Evolutionary conservation across 345 rosid species (phyloP), one percentile per base, ranked within the genome.

Genomic region (Eucalyptus erythrocorys): DNA sequence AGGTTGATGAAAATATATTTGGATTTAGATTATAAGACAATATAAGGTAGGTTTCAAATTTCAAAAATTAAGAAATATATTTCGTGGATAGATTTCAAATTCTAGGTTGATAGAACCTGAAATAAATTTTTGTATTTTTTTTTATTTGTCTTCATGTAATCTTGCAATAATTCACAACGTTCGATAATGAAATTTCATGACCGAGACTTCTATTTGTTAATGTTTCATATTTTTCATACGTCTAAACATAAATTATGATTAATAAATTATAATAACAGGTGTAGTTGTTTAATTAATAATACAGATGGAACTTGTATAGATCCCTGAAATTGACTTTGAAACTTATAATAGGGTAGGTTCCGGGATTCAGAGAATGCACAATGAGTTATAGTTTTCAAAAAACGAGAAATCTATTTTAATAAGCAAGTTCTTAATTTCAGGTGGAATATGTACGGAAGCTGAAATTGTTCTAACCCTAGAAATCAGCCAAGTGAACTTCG

Each of bases 61-160:
- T 51, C 26, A 51, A 51, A 51, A 51, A 3, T 51, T 19, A 2
- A 19, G 0, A 51, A 51, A 19, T 51, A 0, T 7, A 51, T 51
- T 51, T 19, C 0, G 0, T 51, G 0, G 0, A 1, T 51, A 19
- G 10, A 51, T 51, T 51, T 19, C 0, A 51, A 0, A 10, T 19
- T 51, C 1, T 7, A 19, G 3, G 1, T 51, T 51, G 21, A 0
- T 19, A 51, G 1, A 51, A 51, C 4, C 0, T 50, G 55, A 50
- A 7, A 50, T 50, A 50, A 1, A 15, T 49, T 1, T 48, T 0
- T 48, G 13, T 49, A 49, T 49, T 2, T 49, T 0, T 48, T 0
- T 16, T 16, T 49, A 50, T 50, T 17, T 3, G 2, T 51, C 10
- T 51, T 51, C 4, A 51, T 3, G 3, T 0, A 43, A 43, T 43